Evolutionary conservation across 805 yeast genomes (phyloP).

Genomic region (Brettanomyces sp.): DNA sequence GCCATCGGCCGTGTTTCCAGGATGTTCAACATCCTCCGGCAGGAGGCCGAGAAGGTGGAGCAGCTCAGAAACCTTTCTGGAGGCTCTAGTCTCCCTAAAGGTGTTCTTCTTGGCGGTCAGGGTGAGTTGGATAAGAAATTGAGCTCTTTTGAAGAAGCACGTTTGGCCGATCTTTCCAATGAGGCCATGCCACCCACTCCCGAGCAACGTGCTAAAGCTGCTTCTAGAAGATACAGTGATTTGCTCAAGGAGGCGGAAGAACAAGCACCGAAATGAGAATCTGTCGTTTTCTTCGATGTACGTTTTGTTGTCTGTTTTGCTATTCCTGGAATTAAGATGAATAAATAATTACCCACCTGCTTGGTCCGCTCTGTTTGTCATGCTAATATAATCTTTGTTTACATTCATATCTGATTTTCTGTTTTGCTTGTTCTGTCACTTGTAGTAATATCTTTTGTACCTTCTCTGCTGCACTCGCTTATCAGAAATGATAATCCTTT

Average conservation of each 20-base stretch:
- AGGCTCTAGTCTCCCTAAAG: conserved; percentile 69
- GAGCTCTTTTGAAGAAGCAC: conserved; percentile 73
- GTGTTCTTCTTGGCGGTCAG: conserved; percentile 73
- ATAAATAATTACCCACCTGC: too few species aligned
- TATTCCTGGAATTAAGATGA: too few species aligned
- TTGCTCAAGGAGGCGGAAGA: conserved; percentile 3
- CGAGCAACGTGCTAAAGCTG: conserved; percentile 7
- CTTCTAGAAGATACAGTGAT: conserved; percentile 5
- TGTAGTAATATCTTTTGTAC: too few species aligned
- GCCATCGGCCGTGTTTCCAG: conserved; percentile 96
- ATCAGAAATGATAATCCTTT: too few species aligned
- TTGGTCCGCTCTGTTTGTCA: too few species aligned
- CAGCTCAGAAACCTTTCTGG: conserved; percentile 68
- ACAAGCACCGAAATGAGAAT: too few species aligned
- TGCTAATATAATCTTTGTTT: too few species aligned
- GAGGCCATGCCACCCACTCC: conserved; percentile 78
- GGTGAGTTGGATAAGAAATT: conserved; percentile 71
- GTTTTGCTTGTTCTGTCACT: too few species aligned
- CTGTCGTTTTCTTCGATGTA: too few species aligned
- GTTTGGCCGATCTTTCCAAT: conserved; percentile 67
- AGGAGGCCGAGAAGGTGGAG: conserved; percentile 81
- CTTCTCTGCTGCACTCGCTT: too few species aligned
- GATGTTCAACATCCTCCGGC: conserved; percentile 83
- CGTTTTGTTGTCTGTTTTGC: too few species aligned
- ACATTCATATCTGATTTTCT: too few species aligned